Conservation (phyloP, 768 basidiomycete genomes). For the Exsudoporus frostii region DNA sequence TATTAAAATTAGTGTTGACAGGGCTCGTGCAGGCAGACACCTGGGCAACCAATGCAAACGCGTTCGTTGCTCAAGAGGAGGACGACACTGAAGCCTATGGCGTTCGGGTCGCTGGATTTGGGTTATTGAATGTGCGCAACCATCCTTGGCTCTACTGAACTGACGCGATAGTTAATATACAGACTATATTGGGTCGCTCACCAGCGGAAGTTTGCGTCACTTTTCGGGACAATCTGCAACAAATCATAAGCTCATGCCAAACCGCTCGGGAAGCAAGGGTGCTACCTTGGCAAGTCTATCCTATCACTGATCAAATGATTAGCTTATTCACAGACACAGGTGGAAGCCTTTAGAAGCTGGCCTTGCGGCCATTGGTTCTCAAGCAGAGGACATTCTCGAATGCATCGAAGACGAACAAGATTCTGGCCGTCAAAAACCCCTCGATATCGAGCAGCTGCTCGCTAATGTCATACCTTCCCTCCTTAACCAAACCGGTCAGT, state of each 20-base stretch:
- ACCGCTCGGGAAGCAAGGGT: slow-evolving; percentile 51
- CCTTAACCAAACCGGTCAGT: slow-evolving; percentile 65
- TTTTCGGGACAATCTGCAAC: slow-evolving; percentile 53
- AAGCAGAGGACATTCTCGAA: slow-evolving; percentile 73
- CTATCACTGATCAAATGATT: neutral
- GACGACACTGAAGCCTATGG: slow-evolving; percentile 85
- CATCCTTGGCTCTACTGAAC: neutral
- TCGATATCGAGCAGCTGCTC: slow-evolving; percentile 78
- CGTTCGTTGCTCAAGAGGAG: slow-evolving; percentile 92
- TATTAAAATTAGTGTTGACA: neutral
- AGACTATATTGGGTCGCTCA: slow-evolving; percentile 58
- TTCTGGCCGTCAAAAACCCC: slow-evolving; percentile 56
- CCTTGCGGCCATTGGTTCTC: slow-evolving; percentile 77
- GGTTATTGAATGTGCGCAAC: slow-evolving; percentile 65
- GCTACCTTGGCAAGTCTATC: slow-evolving; percentile 55
- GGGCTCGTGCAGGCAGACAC: slow-evolving; percentile 67
- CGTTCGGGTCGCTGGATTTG: slow-evolving; percentile 79
- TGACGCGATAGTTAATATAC: slow-evolving; percentile 4
- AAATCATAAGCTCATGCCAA: slow-evolving; percentile 56
- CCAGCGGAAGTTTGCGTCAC: slow-evolving; percentile 48
- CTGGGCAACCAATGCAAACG: slow-evolving; percentile 87
- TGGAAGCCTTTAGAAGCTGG: slow-evolving; percentile 91
- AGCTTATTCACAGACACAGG: slow-evolving; percentile 42
- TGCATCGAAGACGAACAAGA: slow-evolving; percentile 74
- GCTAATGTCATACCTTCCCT: slow-evolving; percentile 76